These are phyloP conservation scores for Halteria grandinella DNA, from an alignment of 73 alveolate species.

Conservation along the genomic window DNA sequence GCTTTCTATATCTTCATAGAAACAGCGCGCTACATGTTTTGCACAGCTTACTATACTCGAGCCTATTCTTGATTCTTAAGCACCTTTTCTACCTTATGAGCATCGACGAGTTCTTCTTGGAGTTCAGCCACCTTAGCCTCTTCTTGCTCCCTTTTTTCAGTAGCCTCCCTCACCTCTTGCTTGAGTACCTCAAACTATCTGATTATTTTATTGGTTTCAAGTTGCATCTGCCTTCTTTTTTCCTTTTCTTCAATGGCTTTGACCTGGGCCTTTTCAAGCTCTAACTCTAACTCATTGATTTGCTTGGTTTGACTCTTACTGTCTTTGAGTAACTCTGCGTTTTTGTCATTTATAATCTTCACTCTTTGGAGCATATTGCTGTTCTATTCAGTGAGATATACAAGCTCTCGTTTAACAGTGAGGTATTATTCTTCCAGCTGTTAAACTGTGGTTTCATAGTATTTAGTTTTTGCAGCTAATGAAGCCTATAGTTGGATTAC, in stretches of 20 bases:
- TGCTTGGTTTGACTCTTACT: neutral
- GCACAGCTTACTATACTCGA: too few species aligned
- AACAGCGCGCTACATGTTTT: too few species aligned
- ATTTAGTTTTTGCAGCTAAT: neutral
- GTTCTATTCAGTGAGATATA: conserved; percentile 1
- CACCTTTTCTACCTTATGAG: too few species aligned
- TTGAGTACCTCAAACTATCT: neutral
- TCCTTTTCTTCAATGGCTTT: conserved; percentile 17
- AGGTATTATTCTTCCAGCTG: neutral
- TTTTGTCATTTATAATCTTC: neutral
- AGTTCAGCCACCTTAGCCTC: too few species aligned
- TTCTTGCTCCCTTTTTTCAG: neutral
- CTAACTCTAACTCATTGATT: conserved; percentile 1
- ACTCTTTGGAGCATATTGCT: neutral
- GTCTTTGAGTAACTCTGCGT: conserved; percentile 15
- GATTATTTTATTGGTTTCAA: neutral
- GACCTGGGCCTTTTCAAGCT: neutral
- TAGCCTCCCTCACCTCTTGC: neutral
- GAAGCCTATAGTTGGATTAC: neutral
- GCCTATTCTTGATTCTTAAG: too few species aligned
- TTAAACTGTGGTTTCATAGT: neutral
- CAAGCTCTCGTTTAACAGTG: conserved; percentile 1
- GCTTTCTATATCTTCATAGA: too few species aligned
- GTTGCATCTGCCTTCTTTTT: conserved; percentile 5
- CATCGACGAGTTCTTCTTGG: too few species aligned